phyloP scores from a whole-genome alignment of 345 rosid genomes.

The Moricandia arvensis region DNA sequence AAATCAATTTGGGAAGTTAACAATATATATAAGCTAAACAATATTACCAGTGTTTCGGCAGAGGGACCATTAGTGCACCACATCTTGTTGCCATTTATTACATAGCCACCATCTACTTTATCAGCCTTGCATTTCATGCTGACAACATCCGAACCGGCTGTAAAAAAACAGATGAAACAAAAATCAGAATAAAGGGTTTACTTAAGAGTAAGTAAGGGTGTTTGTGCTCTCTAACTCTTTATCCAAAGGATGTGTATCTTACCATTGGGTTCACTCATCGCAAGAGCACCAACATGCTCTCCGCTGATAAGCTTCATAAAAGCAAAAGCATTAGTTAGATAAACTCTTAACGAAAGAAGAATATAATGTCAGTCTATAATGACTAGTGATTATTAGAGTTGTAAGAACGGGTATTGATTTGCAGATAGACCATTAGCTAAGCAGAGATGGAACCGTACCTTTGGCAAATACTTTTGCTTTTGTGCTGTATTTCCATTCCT shows the following conservation, averaged over 20 bases:
- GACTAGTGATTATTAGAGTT: not conserved
- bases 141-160: conserved; percentile 97
- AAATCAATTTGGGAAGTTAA: conserved; percentile 1
- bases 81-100: conserved; percentile 88
- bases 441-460: conserved; percentile 47
- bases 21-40: not conserved
- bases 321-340: conserved; percentile 14
- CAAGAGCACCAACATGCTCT: conserved; percentile 95
- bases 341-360: not conserved
- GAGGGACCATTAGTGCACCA: conserved; percentile 98
- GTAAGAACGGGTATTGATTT: not conserved
- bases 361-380: not conserved
- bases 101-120: conserved; percentile 76
- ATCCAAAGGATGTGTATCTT: conserved; percentile 29
- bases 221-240: conserved; percentile 2
- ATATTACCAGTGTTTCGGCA: conserved; percentile 84
- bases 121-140: conserved; percentile 98
- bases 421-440: not conserved
- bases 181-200: conserved; percentile 1
- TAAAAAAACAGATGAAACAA: conserved; percentile 2
- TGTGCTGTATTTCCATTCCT: conserved; percentile 80
- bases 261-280: conserved; percentile 99
- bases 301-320: conserved; percentile 88
- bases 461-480: conserved; percentile 81
- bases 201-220: not conserved